Conservation (phyloP, 2,329 filamentous ascomycete species). For the Colletotrichum simmondsii region DNA sequence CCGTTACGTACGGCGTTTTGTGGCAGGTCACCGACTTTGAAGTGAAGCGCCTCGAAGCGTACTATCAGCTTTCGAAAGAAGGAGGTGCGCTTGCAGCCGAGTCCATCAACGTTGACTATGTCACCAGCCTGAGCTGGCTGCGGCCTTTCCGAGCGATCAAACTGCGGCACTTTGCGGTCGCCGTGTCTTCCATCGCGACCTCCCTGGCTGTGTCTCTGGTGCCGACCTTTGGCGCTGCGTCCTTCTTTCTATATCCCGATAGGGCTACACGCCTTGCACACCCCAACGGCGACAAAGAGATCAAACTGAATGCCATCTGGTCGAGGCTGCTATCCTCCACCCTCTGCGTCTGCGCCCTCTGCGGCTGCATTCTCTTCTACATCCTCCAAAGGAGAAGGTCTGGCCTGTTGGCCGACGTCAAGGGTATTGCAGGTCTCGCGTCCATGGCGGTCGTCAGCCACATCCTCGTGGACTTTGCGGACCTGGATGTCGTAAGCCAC, state of each 20-base stretch:
- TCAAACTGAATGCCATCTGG: slow-evolving; percentile 67
- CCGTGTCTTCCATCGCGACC: slow-evolving; percentile 72
- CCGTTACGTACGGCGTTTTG: slow-evolving; percentile 71
- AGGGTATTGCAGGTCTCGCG: slow-evolving; percentile 78
- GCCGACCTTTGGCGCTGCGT: slow-evolving; percentile 74
- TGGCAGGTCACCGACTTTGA: slow-evolving; percentile 76
- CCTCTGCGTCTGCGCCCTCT: slow-evolving; percentile 66
- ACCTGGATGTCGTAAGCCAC: slow-evolving; percentile 74
- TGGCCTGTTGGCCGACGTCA: slow-evolving; percentile 74
- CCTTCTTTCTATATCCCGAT: slow-evolving; percentile 66
- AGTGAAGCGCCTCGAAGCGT: slow-evolving; percentile 74
- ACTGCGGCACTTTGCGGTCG: slow-evolving; percentile 75
- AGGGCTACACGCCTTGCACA: slow-evolving; percentile 55
- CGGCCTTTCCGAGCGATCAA: slow-evolving; percentile 72
- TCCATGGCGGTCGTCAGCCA: slow-evolving; percentile 81
- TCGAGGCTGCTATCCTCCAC: slow-evolving; percentile 70
- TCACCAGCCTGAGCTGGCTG: slow-evolving; percentile 74
- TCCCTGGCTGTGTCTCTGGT: slow-evolving; percentile 75
- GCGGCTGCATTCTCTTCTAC: slow-evolving; percentile 68
- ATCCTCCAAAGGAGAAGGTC: slow-evolving; percentile 72
- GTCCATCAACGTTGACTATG: slow-evolving; percentile 80
- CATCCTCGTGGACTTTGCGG: slow-evolving; percentile 79
- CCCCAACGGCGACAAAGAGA: slow-evolving; percentile 59
- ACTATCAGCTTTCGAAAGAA: slow-evolving; percentile 71
- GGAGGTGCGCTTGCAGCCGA: slow-evolving; percentile 70